A percentile compares a stretch with the other conserved stretches of the same genome.
These are phyloP conservation scores for Colletotrichum sp. DNA, from an alignment of 2,329 filamentous ascomycete genomes.

Conservation along the genomic window DNA sequence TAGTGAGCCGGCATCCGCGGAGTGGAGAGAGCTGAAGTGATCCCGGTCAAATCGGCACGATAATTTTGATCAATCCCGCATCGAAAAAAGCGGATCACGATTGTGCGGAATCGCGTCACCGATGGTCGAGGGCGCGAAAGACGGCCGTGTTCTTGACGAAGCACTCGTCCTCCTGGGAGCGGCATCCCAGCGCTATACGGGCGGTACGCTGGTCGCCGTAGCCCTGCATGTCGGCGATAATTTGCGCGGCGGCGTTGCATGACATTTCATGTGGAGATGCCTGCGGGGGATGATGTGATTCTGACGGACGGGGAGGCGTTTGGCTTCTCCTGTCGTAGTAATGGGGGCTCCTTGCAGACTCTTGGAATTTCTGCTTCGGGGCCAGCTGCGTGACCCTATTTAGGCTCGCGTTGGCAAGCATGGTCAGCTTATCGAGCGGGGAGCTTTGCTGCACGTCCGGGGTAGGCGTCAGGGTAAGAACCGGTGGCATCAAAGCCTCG, in stretches of 20 bases:
- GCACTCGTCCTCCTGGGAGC: conserved; percentile 28
- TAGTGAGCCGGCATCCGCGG: neutral
- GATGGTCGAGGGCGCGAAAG: conserved; percentile 35
- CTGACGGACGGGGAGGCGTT: conserved; percentile 19
- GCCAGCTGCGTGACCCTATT: neutral
- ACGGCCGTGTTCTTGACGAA: conserved; percentile 38
- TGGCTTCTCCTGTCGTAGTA: neutral
- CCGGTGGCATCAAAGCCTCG: conserved; percentile 5
- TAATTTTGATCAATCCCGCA: neutral
- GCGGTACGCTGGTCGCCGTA: conserved; percentile 30
- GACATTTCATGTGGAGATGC: conserved; percentile 37
- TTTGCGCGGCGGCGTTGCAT: conserved; percentile 36
- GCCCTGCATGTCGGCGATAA: conserved; percentile 45
- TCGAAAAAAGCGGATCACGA: neutral
- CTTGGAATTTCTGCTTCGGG: conserved; percentile 12
- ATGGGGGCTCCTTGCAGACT: conserved; percentile 24
- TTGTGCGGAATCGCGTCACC: neutral
- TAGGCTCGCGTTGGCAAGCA: conserved; percentile 40
- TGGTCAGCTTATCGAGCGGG: conserved; percentile 39
- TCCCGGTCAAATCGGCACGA: neutral
- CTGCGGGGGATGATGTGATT: conserved; percentile 19
- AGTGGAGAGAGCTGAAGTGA: neutral
- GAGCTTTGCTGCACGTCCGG: conserved; percentile 11
- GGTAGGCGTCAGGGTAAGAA: conserved; percentile 13
- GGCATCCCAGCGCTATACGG: conserved; percentile 33